Conservation (phyloP, 208 protist genomes). For the Crithidia expoeki region DNA sequence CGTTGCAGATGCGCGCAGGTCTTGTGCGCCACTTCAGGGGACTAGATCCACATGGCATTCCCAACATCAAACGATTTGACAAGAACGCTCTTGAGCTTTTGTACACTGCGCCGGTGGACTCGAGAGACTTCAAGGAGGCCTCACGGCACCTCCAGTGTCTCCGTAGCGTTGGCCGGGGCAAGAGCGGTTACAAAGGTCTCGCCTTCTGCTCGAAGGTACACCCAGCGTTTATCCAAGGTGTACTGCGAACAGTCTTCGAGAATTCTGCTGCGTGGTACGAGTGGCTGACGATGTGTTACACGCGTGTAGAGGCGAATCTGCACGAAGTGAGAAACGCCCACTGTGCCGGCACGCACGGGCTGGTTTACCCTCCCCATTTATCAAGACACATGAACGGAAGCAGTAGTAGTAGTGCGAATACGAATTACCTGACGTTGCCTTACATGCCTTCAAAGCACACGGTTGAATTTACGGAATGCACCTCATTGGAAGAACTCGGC, state of each 20-base stretch:
- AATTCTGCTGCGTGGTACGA: conserved; percentile 38
- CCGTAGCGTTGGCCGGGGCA: conserved; percentile 56
- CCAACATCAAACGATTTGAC: conserved; percentile 52
- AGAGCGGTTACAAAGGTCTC: conserved; percentile 46
- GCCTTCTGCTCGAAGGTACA: conserved; percentile 43
- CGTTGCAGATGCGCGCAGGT: conserved; percentile 42
- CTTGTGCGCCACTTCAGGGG: conserved; percentile 35
- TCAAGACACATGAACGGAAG: not conserved
- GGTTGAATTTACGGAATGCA: conserved; percentile 30
- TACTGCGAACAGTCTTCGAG: conserved; percentile 58
- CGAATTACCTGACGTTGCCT: no score
- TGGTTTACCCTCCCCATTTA: not conserved
- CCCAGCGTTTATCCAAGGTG: conserved; percentile 49
- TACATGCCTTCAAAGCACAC: not conserved
- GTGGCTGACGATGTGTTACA: conserved; percentile 49
- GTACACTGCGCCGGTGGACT: conserved; percentile 45
- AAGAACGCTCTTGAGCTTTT: conserved; percentile 44
- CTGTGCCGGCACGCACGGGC: not conserved
- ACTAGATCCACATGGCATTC: conserved; percentile 65
- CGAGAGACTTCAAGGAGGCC: conserved; percentile 41
- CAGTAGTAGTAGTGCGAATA: not conserved
- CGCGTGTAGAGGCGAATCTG: conserved; percentile 42
- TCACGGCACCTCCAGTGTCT: conserved; percentile 31
- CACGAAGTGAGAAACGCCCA: conserved; percentile 30
- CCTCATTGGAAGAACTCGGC: conserved; percentile 46